Conservation (phyloP, 2,329 filamentous ascomycete genomes). For the Chrysoporthe austroafricana region DNA sequence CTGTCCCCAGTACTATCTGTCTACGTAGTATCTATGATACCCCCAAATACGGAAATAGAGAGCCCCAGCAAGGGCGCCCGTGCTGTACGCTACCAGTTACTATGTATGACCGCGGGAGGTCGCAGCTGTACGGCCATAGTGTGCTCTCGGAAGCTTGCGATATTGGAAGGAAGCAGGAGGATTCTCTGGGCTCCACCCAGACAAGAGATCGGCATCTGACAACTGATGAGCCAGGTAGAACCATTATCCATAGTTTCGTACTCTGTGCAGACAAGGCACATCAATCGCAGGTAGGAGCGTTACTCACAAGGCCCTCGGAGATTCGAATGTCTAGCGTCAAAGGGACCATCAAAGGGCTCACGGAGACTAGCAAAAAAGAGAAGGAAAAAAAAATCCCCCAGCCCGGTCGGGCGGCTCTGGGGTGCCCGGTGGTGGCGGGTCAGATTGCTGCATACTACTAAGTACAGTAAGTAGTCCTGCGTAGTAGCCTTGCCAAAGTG, state of each 20-base stretch:
- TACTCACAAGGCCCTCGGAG: background rate
- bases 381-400: too few relatives aligned
- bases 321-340: background rate
- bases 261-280: background rate
- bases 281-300: too few relatives aligned
- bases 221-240: background rate
- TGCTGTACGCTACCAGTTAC: background rate
- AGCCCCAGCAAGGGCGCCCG: background rate
- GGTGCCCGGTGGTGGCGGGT: background rate
- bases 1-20: too few relatives aligned
- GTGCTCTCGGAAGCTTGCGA: background rate
- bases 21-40: background rate
- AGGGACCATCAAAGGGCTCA: background rate
- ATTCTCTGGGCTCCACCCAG: slow-evolving; percentile 14
- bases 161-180: slow-evolving; percentile 27
- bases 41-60: background rate
- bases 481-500: background rate
- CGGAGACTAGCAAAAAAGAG: background rate
- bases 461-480: too few relatives aligned
- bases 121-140: background rate
- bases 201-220: slow-evolving; percentile 2
- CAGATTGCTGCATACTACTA: background rate
- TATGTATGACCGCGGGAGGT: background rate
- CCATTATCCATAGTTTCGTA: background rate
- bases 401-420: too few relatives aligned